phyloP scores from a whole-genome alignment of 2,329 filamentous ascomycete species.

The Neurospora sp. region DNA sequence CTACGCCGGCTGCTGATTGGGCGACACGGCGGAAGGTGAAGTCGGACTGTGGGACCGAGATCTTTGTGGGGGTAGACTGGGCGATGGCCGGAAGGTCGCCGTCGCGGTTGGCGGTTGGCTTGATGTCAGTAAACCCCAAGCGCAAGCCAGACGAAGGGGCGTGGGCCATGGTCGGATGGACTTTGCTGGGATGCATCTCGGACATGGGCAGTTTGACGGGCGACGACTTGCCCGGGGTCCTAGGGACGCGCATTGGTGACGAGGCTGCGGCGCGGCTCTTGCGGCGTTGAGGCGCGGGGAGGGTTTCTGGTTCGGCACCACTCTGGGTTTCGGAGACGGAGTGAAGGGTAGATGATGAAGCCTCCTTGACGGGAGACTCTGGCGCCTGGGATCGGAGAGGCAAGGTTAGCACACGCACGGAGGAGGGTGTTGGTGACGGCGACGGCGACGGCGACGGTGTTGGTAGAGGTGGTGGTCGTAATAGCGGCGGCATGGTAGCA shows the following conservation, averaged over 20 bases:
- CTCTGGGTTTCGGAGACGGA: not conserved
- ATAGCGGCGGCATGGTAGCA: not conserved
- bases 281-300: not conserved
- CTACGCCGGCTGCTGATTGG: slow-evolving; percentile 32
- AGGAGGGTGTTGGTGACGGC: not conserved
- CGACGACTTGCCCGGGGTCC: slow-evolving; percentile 54
- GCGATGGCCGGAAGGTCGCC: slow-evolving; percentile 29
- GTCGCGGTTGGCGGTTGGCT: slow-evolving; percentile 38
- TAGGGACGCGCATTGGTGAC: slow-evolving; percentile 26
- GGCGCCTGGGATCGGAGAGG: not conserved
- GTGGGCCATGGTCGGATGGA: slow-evolving; percentile 59
- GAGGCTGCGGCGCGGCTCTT: slow-evolving; percentile 16
- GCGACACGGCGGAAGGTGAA: slow-evolving; percentile 57
- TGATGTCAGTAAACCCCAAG: slow-evolving; percentile 73
- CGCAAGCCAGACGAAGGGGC: slow-evolving; percentile 70
- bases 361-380: not conserved
- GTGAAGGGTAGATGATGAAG: not conserved
- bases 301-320: not conserved
- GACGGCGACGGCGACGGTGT: slow-evolving; percentile 3
- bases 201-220: slow-evolving; percentile 60
- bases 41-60: slow-evolving; percentile 40
- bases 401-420: not conserved
- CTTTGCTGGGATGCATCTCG: slow-evolving; percentile 88
- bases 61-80: slow-evolving; percentile 56
- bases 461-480: not conserved